Evolutionary conservation across 1,139 yeast genomes (phyloP).

Genomic region (Suhomyces yuchorum): DNA sequence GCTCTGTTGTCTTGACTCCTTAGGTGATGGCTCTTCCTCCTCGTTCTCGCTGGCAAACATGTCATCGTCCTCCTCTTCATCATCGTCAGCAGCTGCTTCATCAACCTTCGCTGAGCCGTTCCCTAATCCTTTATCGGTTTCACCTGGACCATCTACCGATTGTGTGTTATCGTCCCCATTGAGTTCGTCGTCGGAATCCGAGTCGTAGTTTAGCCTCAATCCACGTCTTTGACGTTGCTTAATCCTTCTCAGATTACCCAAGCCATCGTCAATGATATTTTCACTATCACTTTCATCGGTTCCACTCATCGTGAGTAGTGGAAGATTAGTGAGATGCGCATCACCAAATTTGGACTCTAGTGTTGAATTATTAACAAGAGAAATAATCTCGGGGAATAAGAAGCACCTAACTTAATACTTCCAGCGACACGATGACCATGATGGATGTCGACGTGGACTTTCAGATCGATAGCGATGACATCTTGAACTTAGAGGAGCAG

Average conservation of each 20-base stretch:
- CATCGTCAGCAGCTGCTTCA: slow-evolving; percentile 14
- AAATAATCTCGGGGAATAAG: too few relatives aligned
- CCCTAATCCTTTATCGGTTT: too few relatives aligned
- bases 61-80: slow-evolving; percentile 31
- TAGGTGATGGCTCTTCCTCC: slow-evolving; percentile 7
- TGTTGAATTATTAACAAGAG: too few relatives aligned
- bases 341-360: background rate
- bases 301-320: slow-evolving; percentile 5
- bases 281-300: slow-evolving; percentile 6
- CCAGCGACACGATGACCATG: background rate
- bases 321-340: slow-evolving; percentile 1
- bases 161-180: slow-evolving; percentile 8
- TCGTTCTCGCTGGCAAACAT: slow-evolving; percentile 37
- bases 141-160: background rate
- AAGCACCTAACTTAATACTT: background rate
- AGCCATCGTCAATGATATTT: slow-evolving; percentile 22
- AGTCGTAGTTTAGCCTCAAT: slow-evolving; percentile 32
- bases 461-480: slow-evolving; percentile 46
- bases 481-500: slow-evolving; percentile 55
- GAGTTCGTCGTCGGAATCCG: slow-evolving; percentile 33
- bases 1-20: background rate
- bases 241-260: slow-evolving; percentile 28
- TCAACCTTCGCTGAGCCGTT: too few relatives aligned
- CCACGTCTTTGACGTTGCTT: slow-evolving; percentile 25
- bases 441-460: slow-evolving; percentile 10